Evolutionary conservation across 176 grass and related monocot genomes (phyloP).

Genomic region (Carex littledalei): DNA sequence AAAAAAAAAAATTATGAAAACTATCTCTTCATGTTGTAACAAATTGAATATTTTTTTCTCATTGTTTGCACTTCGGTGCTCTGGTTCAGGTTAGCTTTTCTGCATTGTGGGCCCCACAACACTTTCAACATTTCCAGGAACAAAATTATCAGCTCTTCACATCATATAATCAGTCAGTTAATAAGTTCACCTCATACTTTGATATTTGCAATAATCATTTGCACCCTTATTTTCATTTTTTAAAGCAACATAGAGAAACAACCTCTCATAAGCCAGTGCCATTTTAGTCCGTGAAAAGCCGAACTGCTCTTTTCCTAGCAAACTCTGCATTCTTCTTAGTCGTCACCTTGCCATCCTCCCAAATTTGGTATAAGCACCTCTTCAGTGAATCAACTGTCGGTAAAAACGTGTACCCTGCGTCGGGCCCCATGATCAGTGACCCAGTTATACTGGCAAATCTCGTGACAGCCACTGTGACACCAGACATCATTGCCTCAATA

Average conservation of each 20-base stretch:
- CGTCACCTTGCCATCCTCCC: constrained; percentile 26
- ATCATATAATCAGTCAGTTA: not conserved
- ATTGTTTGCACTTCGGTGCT: not conserved
- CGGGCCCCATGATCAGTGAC: constrained; percentile 35
- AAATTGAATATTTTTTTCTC: not conserved
- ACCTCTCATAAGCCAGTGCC: constrained; percentile 48
- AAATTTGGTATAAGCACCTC: constrained; percentile 25
- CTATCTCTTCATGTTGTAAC: not conserved
- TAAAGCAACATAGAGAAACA: constrained; percentile 38
- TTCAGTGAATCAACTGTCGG: constrained; percentile 34
- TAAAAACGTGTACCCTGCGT: constrained; percentile 38
- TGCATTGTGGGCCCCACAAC: not conserved
- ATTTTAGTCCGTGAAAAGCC: constrained; percentile 42
- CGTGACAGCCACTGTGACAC: constrained; percentile 30
- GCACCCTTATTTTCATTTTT: not conserved
- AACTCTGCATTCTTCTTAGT: constrained; percentile 29
- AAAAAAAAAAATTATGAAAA: not conserved
- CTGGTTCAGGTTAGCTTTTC: not conserved
- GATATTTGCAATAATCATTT: constrained; percentile 32
- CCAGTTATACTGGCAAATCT: constrained; percentile 43
- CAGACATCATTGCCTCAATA: constrained; percentile 49
- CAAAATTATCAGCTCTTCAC: not conserved
- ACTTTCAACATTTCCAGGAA: not conserved
- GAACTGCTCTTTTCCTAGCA: constrained; percentile 28
- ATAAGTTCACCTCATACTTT: not conserved